Conservation (phyloP, 495 filamentous ascomycete genomes). For the Lophiotrema nucula region DNA sequence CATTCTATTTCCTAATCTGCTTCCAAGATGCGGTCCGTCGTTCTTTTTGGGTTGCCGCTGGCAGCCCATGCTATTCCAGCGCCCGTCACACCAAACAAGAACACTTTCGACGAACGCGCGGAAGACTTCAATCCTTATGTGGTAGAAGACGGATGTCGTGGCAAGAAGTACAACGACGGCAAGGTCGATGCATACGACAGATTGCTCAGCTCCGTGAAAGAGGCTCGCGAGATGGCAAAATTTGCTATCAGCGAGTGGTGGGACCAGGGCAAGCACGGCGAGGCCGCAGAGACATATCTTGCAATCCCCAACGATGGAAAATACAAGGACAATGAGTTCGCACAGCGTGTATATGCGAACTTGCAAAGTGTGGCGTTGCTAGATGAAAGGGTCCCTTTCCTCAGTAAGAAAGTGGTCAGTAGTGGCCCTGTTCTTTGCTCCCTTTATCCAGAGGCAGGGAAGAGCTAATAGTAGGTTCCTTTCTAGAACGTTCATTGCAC, state of each 20-base stretch:
- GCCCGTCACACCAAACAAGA: background rate
- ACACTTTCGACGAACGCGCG: background rate
- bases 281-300: constrained; percentile 5
- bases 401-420: background rate
- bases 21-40: background rate
- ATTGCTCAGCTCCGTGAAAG: background rate
- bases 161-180: background rate
- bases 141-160: background rate
- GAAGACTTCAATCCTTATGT: background rate
- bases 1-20: background rate
- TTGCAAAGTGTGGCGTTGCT: background rate
- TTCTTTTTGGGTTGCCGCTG: background rate
- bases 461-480: no score
- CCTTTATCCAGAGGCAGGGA: no score
- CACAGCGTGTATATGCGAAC: constrained; percentile 3
- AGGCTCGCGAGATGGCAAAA: constrained; percentile 1
- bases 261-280: constrained; percentile 13
- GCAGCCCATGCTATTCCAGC: background rate
- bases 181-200: constrained; percentile 1
- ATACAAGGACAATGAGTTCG: constrained; percentile 4
- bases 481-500: background rate
- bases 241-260: constrained; percentile 8
- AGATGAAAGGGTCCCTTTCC: background rate
- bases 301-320: constrained; percentile 1
- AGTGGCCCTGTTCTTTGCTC: background rate